Evolutionary conservation across 306 rosid species (phyloP).

Genomic region (Vicia villosa): DNA sequence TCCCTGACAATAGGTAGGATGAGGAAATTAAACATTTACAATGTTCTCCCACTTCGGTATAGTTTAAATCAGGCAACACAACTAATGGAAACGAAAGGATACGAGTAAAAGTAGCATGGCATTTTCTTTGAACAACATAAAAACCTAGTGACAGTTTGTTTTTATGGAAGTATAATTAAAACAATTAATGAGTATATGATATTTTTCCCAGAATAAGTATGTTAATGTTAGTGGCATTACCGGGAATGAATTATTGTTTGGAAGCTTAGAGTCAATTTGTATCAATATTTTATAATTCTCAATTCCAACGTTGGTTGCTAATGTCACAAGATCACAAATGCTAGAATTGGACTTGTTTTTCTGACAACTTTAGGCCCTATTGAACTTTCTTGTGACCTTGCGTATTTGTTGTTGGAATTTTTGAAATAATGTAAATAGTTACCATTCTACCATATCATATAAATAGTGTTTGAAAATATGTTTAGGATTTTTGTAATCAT

Average conservation of each 20-base stretch:
- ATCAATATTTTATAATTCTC: background rate
- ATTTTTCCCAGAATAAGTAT: background rate
- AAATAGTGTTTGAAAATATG: background rate
- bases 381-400: background rate
- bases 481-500: background rate
- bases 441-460: background rate
- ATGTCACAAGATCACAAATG: background rate
- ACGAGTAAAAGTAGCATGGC: background rate
- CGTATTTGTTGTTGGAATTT: background rate
- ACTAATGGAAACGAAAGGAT: conserved; percentile 14
- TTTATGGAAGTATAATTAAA: conserved; percentile 1
- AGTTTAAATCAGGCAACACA: conserved; percentile 14
- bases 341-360: conserved; percentile 8
- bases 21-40: conserved; percentile 24
- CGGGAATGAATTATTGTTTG: conserved; percentile 6
- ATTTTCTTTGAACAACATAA: conserved; percentile 13
- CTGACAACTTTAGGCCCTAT: conserved; percentile 6
- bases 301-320: conserved; percentile 22
- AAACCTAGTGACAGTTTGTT: background rate
- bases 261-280: conserved; percentile 12
- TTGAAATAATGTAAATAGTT: background rate
- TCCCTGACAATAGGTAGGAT: conserved; percentile 36
- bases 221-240: conserved; percentile 5
- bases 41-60: conserved; percentile 17
- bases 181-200: conserved; percentile 3